Evolutionary conservation across 495 filamentous ascomycete genomes (phyloP).

Genomic region (Achaetomiella virescens): DNA sequence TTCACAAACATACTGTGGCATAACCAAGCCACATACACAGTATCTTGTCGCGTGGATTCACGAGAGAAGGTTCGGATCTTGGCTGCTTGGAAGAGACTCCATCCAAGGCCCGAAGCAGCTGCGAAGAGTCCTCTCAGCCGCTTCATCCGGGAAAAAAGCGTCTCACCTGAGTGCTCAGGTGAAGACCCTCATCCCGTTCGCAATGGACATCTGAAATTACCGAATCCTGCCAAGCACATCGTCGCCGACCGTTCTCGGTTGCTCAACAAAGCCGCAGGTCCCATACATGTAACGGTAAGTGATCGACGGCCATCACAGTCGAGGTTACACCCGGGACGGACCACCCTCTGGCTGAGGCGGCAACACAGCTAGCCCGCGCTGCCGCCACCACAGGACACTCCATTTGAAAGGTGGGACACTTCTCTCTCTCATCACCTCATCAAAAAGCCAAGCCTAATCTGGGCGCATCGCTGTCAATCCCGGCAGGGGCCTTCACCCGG

Average conservation of each 20-base stretch:
- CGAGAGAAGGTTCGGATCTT: too few species aligned
- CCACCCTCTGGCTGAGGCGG: conserved; percentile 7
- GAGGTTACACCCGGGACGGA: conserved; percentile 1
- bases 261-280: not conserved
- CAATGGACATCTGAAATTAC: not conserved
- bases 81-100: too few species aligned
- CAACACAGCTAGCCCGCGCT: conserved; percentile 13
- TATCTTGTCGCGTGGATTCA: too few species aligned
- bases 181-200: not conserved
- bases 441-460: not conserved
- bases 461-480: not conserved
- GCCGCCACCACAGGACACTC: not conserved
- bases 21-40: too few species aligned
- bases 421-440: not conserved
- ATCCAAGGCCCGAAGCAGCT: too few species aligned
- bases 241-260: too few species aligned
- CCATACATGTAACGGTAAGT: not conserved
- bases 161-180: not conserved
- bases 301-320: not conserved
- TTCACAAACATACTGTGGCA: too few species aligned
- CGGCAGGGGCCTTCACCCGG: too few species aligned
- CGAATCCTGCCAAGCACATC: not conserved
- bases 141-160: not conserved
- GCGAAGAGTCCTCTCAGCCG: not conserved
- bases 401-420: not conserved